A percentile compares a stretch with the other conserved stretches of the same genome.
Conservation (phyloP, 768 basidiomycete genomes). For the Suillus americanus region DNA sequence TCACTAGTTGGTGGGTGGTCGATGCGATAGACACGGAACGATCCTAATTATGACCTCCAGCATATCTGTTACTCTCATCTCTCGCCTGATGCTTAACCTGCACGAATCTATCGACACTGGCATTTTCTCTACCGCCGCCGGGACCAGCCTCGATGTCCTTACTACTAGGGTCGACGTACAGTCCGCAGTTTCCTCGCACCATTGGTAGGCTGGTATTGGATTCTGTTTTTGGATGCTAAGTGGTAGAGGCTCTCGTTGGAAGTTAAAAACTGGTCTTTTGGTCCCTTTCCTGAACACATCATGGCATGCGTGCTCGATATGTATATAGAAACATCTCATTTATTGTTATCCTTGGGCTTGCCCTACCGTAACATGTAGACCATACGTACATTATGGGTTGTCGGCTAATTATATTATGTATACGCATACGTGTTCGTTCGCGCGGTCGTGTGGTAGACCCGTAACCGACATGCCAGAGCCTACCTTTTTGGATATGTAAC, state of each 20-base stretch:
- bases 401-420: background rate
- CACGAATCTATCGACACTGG: slow-evolving; percentile 35
- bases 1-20: slow-evolving; percentile 45
- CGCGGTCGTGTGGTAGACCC: background rate
- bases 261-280: background rate
- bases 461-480: background rate
- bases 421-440: background rate
- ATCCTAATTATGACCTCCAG: slow-evolving; percentile 23
- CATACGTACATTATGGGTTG: background rate
- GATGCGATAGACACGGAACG: background rate
- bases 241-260: background rate
- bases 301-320: background rate
- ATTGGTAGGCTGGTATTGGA: background rate
- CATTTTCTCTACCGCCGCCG: slow-evolving; percentile 3
- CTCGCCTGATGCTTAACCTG: slow-evolving; percentile 57
- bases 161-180: background rate
- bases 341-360: background rate
- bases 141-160: background rate
- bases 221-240: background rate
- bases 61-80: slow-evolving; percentile 52
- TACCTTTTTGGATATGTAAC: background rate
- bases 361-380: background rate
- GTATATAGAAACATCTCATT: background rate
- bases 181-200: background rate
- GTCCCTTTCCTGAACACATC: too few relatives aligned